Evolutionary conservation across 164 flowering plant genomes (phyloP), one percentile per base, ranked within the genome.

Genomic region (Taxillus chinensis): DNA sequence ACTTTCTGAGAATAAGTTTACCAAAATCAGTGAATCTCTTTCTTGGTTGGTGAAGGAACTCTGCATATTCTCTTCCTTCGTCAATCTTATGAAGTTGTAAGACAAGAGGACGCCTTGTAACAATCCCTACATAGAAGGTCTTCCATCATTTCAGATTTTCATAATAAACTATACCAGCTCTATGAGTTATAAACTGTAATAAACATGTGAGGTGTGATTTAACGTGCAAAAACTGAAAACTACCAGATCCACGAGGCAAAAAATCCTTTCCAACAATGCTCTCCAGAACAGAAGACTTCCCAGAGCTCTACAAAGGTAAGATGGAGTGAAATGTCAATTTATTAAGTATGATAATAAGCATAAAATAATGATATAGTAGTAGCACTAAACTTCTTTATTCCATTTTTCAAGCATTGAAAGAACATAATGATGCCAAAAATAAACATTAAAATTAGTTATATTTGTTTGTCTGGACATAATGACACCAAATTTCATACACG

Each of bases 31-130:
- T 84, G 71, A 87, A 87, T 59, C 79, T 79, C 71, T 83, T 87
- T 71, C 85, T 81, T 12, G 90, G 90, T 40, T 77, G 82, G 70
- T 92, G 98, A 45, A 88, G 79, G 64, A 92, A 92, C 75, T 92
- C 98, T 1, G 96, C 98, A 71, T 87, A 89, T 75, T 92, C 98
- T 70, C 87, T 76, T 37, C 92, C 90, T 60, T 86, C 90, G 6
- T 84, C 90, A 63, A 77, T 74, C 75, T 86, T 90, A 70, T 92
- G 92, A 55, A 89, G 89, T 76, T 92, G 98, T 67, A 92, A 65
- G 27, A 89, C 98, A 67, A 92, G 92, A 7, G 98, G 96, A 12
- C 98, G 85, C 45, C 98, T 65, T 27, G 96, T 91, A 57, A 92
- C 96, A 71, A 89, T 92, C 13, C 95, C 98, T 91, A 80, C 66